Evolutionary conservation across 345 rosid genomes (phyloP).

Genomic region (Adansonia digitata): DNA sequence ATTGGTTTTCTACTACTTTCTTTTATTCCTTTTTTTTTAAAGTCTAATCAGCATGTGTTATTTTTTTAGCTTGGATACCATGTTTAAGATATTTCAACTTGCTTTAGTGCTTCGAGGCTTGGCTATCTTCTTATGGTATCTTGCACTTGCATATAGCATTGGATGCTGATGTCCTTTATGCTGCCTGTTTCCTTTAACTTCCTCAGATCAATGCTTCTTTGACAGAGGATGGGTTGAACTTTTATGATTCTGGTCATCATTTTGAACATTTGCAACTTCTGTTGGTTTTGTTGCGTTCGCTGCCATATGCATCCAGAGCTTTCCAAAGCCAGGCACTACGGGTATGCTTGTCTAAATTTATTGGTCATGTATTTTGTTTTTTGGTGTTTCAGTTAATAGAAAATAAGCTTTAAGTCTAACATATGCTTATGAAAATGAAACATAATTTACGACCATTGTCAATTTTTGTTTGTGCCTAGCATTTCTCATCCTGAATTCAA

Average conservation of each 20-base stretch:
- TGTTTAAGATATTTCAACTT: conserved; percentile 2
- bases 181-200: conserved; percentile 10
- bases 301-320: conserved; percentile 70
- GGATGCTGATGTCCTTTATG: background rate
- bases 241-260: conserved; percentile 86
- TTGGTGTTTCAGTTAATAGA: background rate
- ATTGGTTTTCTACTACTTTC: background rate
- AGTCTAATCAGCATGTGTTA: background rate
- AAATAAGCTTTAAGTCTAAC: background rate
- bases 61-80: background rate
- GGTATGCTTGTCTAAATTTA: conserved; percentile 37
- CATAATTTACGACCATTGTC: background rate
- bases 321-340: conserved; percentile 88
- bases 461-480: background rate
- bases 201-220: conserved; percentile 92
- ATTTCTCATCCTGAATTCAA: conserved; percentile 1
- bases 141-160: background rate
- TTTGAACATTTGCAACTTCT: conserved; percentile 87
- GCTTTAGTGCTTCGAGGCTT: background rate
- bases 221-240: conserved; percentile 80
- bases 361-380: background rate
- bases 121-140: background rate
- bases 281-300: conserved; percentile 84
- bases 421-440: background rate
- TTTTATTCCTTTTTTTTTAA: no score